Conservation (phyloP, 371 early-diverging fungal genomes). For the Capillidium heterosporum region DNA sequence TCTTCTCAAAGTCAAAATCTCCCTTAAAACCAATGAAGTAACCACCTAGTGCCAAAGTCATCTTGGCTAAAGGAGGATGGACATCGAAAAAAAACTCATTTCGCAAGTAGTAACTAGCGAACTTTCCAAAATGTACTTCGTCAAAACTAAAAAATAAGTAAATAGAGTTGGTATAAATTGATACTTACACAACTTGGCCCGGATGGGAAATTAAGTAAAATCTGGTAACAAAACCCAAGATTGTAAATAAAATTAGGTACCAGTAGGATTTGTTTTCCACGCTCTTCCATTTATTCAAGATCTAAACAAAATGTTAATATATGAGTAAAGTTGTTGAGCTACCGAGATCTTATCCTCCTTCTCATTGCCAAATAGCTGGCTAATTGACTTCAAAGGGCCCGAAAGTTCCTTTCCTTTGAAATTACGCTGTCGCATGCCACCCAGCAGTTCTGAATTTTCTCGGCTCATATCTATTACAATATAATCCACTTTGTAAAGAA, state of each 20-base stretch:
- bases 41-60: conserved; percentile 78
- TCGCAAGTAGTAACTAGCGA: conserved; percentile 86
- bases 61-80: conserved; percentile 98
- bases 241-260: conserved; percentile 11
- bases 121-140: conserved; percentile 99
- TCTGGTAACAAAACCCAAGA: conserved; percentile 26
- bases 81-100: conserved; percentile 96
- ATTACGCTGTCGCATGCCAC: too few relatives aligned
- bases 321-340: too few relatives aligned
- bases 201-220: conserved; percentile 43
- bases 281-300: too few relatives aligned
- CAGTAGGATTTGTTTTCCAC: not conserved
- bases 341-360: too few relatives aligned
- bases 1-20: conserved; percentile 79
- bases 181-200: conserved; percentile 45
- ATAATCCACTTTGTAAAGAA: too few relatives aligned
- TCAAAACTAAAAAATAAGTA: conserved; percentile 25
- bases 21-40: conserved; percentile 84
- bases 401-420: too few relatives aligned
- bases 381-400: too few relatives aligned
- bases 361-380: too few relatives aligned
- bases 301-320: too few relatives aligned
- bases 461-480: too few relatives aligned
- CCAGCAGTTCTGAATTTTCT: too few relatives aligned
- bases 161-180: not conserved